Conservation (phyloP, 2,329 filamentous ascomycete species). For the Talaromyces sp. region DNA sequence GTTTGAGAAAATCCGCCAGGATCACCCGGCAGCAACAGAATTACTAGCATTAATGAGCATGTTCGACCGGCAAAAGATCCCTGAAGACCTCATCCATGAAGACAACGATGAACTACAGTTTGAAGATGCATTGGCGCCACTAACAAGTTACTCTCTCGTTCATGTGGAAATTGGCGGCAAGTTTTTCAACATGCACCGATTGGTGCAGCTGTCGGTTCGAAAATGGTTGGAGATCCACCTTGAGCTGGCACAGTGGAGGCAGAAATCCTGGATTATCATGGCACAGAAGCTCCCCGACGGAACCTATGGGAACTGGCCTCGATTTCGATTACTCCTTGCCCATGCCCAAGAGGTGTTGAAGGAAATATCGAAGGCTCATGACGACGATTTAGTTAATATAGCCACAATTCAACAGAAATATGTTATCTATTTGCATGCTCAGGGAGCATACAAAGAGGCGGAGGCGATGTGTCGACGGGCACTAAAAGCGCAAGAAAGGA, state of each 20-base stretch:
- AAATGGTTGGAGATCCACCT: constrained; percentile 19
- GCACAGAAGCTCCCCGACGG: constrained; percentile 13
- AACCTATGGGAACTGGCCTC: constrained; percentile 19
- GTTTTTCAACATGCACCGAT: constrained; percentile 19
- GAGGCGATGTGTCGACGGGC: neutral
- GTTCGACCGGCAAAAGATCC: constrained; percentile 23
- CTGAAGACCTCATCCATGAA: constrained; percentile 14
- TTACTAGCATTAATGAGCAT: constrained; percentile 23
- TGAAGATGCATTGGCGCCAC: constrained; percentile 15
- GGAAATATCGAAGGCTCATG: constrained; percentile 6
- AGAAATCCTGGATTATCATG: constrained; percentile 15
- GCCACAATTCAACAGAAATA: neutral
- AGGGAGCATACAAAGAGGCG: neutral
- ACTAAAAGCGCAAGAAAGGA: neutral
- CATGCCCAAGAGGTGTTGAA: constrained; percentile 16
- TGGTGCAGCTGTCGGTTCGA: constrained; percentile 20
- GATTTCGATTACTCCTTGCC: constrained; percentile 18
- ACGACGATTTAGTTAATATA: neutral
- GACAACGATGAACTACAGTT: constrained; percentile 7
- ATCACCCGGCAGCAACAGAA: constrained; percentile 17
- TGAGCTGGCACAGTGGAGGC: constrained; percentile 19
- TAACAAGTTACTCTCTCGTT: constrained; percentile 18
- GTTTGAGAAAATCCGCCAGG: constrained; percentile 22
- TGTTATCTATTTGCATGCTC: neutral
- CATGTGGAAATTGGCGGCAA: neutral